Base-by-base conservation (phyloP, 2,329 filamentous ascomycete genomes). In the Diaporthe velutina region DNA sequence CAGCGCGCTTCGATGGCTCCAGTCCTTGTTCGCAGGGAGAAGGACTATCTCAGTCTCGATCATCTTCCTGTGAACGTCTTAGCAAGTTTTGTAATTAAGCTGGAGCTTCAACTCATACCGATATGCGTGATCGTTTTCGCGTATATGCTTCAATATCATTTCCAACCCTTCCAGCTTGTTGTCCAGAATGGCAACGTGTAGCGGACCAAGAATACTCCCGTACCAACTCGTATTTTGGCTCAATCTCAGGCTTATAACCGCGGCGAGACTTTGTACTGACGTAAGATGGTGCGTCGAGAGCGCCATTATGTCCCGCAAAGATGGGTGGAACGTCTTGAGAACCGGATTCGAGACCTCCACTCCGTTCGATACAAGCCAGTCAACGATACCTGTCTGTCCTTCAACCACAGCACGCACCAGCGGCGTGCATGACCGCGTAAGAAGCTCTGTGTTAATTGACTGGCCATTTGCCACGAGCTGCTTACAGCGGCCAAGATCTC, bases 211-310 rank as follows among this genome's bases (percentile, higher is more conserved):
- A 2, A 58, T 38, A 12, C 22, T 0, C 2, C 33, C 6, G 19
- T 17, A 38, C 55, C 55, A 58, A 17, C 22, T 25, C 33, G 17
- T 12, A 15, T n/a, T 9, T 6, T 58, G 55, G 0, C 2, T 25
- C 3, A 58, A 3, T 3, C 22, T 33, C 1, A 58, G 55, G 6
- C 6, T 25, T 33, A 58, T 25, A 12, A 58, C 5, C 8, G 22
- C 22, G 1, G 12, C 5, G 10, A 58, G 5, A 5, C 22, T 17
- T 0, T 25, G 0, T 17, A 22, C 3, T 4, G 55, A 38, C 1
- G 12, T 0, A 0, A 58, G 8, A 4, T 38, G 4, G 3, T 58
- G 22, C 25, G 12, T 25, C 2, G 1, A 9, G 6, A 58, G 22
- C 4, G 55, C 15, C 0, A 12, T 12, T 0, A 38, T 40, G 9